Base-by-base conservation (phyloP, 352 stramenopile genomes). In the Pythium aristosporum region DNA sequence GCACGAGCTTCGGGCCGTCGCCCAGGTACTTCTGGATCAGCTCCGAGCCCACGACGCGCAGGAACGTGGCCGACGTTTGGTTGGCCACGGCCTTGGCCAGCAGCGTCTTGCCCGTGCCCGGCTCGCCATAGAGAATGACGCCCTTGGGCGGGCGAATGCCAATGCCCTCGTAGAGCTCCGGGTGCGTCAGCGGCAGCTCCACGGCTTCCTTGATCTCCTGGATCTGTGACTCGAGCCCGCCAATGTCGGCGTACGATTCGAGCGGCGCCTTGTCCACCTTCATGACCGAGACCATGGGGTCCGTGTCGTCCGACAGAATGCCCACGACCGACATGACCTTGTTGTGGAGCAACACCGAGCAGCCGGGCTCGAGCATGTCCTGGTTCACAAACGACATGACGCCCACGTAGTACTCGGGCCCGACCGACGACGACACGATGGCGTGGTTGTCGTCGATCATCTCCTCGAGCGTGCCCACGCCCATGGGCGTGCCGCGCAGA, bases 401-500 rank as follows among this genome's bases (percentile, higher is more conserved):
- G 69, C 97, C 98, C 42, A 99, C 98, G 65, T 99, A 99, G 75
- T 99, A 99, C 78, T 99, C 98, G 2, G 98, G 97, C 0, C 98
- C 97, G 36, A 99, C 96, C 34, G 83, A 98, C 13, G 94, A 98
- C 36, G 91, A 98, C 32, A 99, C 97, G 74, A 99, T 99, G 28
- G 97, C 97, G 79, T 99, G 98, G 79, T 99, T 99, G 78, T 99
- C 98, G 79, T 99, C 98, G 71, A 99, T 99, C 79, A 99, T 98
- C 81, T 99, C 98, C 74, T 99, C 98, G 10, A 99, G 82, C 39
- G 93, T 99, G 53, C 98, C 98, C 32, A 99, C 97, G 44, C 89
- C 92, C 79, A 99, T 96, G 47, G 98, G 98, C 37, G 91, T 98
- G 55, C 98, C 98, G 30, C 98, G 93, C 47, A 99, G 84, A 63